phyloP scores from a whole-genome alignment of 1,139 yeast species.

The Yamadazyma taylorii region DNA sequence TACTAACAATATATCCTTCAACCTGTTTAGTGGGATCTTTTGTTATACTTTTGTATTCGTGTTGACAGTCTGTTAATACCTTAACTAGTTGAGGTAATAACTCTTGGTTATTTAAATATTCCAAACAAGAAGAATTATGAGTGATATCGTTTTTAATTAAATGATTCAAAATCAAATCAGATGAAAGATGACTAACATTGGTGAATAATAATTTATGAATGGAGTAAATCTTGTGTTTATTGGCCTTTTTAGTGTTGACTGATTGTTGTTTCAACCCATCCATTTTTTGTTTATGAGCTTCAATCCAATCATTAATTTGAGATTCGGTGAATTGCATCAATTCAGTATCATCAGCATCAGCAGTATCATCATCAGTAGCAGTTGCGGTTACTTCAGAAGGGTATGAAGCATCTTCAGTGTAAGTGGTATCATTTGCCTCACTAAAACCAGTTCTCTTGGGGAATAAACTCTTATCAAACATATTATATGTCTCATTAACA shows the following conservation, averaged over 20 bases:
- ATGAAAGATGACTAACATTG: constrained; percentile 71
- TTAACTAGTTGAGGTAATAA: constrained; percentile 21
- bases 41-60: constrained; percentile 29
- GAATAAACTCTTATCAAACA: constrained; percentile 56
- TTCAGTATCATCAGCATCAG: constrained; percentile 18
- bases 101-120: constrained; percentile 24
- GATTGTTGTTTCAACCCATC: constrained; percentile 10
- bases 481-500: constrained; percentile 67
- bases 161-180: constrained; percentile 69
- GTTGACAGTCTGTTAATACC: constrained; percentile 53
- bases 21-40: constrained; percentile 16
- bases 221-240: constrained; percentile 52
- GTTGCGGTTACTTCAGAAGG: too few relatives aligned
- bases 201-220: constrained; percentile 71
- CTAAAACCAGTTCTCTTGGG: too few relatives aligned
- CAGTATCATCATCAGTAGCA: constrained; percentile 5
- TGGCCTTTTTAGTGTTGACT: constrained; percentile 13
- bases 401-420: too few relatives aligned
- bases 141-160: constrained; percentile 48
- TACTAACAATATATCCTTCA: constrained; percentile 66
- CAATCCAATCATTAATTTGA: constrained; percentile 51
- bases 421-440: too few relatives aligned
- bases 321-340: constrained; percentile 28
- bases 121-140: constrained; percentile 42
- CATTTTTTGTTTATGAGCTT: constrained; percentile 33